These are phyloP conservation scores for Bimuria novae-zelandiae DNA, from an alignment of 2,329 filamentous ascomycete genomes.

Conservation along the genomic window DNA sequence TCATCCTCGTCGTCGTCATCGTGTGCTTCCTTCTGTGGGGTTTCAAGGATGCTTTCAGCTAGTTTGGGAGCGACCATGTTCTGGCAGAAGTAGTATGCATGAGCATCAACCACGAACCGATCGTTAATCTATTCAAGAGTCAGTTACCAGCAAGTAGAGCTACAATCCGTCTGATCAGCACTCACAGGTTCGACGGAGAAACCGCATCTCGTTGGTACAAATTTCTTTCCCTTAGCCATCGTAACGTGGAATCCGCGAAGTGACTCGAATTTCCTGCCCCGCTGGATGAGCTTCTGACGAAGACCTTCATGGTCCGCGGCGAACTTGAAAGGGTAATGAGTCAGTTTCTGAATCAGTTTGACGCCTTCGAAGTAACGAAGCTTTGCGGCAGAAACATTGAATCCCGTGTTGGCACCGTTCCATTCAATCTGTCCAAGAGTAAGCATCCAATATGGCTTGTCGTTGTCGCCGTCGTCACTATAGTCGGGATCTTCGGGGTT, in stretches of 20 bases:
- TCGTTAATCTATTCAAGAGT: neutral
- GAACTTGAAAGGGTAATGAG: conserved; percentile 1
- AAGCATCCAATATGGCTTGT: neutral
- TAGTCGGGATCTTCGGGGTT: neutral
- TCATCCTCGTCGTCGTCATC: neutral
- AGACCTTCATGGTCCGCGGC: neutral
- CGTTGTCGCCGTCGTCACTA: neutral
- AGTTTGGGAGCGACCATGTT: neutral
- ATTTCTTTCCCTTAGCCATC: neutral
- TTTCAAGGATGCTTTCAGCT: neutral
- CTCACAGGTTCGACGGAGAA: neutral
- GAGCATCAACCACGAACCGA: conserved; percentile 2
- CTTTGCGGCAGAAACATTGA: neutral
- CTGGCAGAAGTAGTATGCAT: conserved; percentile 6
- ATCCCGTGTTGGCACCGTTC: neutral
- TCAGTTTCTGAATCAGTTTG: neutral
- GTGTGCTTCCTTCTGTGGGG: neutral
- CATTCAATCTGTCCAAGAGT: conserved; percentile 1
- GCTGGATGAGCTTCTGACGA: neutral
- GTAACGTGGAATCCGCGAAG: conserved; percentile 2
- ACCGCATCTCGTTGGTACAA: neutral
- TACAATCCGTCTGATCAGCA: no score
- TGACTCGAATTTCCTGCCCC: neutral
- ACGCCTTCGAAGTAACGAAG: neutral
- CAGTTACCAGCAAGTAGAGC: no score